These are phyloP conservation scores for Myxozyma neotropica DNA, from an alignment of 805 yeast species.

Conservation along the genomic window DNA sequence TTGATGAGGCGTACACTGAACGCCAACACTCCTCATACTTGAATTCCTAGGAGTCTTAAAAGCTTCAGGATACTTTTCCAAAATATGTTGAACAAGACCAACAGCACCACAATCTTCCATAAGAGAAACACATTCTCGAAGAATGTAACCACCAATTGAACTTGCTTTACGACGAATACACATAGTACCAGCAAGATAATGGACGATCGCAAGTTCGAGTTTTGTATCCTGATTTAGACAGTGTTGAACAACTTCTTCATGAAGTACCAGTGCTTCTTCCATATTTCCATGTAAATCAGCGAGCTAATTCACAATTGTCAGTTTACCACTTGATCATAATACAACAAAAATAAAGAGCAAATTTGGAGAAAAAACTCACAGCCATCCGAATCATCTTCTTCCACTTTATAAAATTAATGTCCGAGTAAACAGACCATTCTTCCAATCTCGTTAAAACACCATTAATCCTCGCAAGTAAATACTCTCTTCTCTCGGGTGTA, in stretches of 20 bases:
- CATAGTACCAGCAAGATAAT: slow-evolving; percentile 11
- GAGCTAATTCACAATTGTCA: slow-evolving; percentile 8
- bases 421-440: slow-evolving; percentile 4
- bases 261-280: slow-evolving; percentile 14
- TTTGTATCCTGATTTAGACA: background rate
- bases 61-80: slow-evolving; percentile 1
- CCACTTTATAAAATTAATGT: background rate
- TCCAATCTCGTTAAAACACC: slow-evolving; percentile 13
- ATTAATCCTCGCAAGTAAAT: slow-evolving; percentile 20
- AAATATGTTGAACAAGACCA: slow-evolving; percentile 18
- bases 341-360: background rate
- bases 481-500: slow-evolving; percentile 14
- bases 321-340: background rate
- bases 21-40: slow-evolving; percentile 12
- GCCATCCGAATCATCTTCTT: slow-evolving; percentile 12
- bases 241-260: slow-evolving; percentile 16
- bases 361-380: slow-evolving; percentile 4
- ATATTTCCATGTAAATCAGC: slow-evolving; percentile 19
- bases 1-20: slow-evolving; percentile 19
- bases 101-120: slow-evolving; percentile 21
- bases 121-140: slow-evolving; percentile 12
- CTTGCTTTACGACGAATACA: slow-evolving; percentile 15
- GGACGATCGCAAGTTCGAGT: slow-evolving; percentile 12
- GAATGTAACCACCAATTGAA: slow-evolving; percentile 7
- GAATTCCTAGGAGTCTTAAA: background rate